Conservation (phyloP, 2,329 filamentous ascomycete species). For the Massarina eburnea region DNA sequence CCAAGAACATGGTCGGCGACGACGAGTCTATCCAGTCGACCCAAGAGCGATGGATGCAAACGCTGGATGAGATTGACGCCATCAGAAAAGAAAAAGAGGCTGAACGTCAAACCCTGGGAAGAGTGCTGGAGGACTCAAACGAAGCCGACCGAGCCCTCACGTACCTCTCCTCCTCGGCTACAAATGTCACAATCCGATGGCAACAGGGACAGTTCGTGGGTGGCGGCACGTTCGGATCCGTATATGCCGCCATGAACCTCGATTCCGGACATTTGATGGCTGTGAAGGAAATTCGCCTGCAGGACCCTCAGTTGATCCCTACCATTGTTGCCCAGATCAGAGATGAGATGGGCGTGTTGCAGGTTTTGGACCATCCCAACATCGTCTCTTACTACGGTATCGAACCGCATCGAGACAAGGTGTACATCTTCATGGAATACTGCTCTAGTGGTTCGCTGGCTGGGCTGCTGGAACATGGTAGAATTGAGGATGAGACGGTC, state of each 20-base stretch:
- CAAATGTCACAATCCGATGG: constrained; percentile 94
- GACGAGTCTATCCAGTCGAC: constrained; percentile 79
- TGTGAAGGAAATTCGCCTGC: constrained; percentile 95
- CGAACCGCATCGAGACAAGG: constrained; percentile 95
- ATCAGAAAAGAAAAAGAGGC: constrained; percentile 75
- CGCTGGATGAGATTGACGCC: constrained; percentile 76
- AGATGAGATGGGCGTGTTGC: constrained; percentile 95
- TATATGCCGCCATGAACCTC: constrained; percentile 95
- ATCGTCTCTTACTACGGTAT: constrained; percentile 98
- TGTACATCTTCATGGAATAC: constrained; percentile 99
- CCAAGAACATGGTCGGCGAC: constrained; percentile 73
- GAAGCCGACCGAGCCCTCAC: constrained; percentile 95
- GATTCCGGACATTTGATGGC: constrained; percentile 97
- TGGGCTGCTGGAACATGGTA: constrained; percentile 85
- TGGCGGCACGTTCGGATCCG: constrained; percentile 94
- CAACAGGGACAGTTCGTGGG: constrained; percentile 98
- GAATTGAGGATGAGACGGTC: constrained; percentile 96
- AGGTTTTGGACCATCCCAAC: constrained; percentile 95
- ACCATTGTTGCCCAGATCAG: constrained; percentile 91
- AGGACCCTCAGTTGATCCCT: constrained; percentile 94
- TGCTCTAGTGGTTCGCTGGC: constrained; percentile 94
- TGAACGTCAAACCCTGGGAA: constrained; percentile 83
- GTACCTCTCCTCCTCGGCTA: constrained; percentile 89
- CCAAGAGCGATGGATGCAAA: constrained; percentile 71
- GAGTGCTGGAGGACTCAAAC: constrained; percentile 90